phyloP scores from a whole-genome alignment of 2,329 filamentous ascomycete genomes.

The Neopestalotiopsis sp. region DNA sequence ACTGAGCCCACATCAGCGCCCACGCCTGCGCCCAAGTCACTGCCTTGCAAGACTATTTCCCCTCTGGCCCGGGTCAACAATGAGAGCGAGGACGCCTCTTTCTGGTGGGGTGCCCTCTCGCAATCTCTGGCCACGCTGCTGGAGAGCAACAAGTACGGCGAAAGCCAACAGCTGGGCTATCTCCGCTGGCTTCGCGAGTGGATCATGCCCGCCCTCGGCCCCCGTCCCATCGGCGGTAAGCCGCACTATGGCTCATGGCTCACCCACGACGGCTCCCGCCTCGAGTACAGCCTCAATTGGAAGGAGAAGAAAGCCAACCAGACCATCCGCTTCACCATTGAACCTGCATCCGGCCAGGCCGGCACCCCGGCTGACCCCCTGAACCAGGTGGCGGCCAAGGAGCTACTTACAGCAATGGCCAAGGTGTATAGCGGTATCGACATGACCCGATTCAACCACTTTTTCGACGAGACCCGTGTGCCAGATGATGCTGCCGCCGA shows the following conservation, averaged over 20 bases:
- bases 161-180: neutral
- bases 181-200: neutral
- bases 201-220: neutral
- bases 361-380: neutral
- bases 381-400: neutral
- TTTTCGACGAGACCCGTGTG: neutral
- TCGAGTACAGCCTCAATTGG: neutral
- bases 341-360: neutral
- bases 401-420: neutral
- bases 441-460: neutral
- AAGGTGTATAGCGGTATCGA: neutral
- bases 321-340: neutral
- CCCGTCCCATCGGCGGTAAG: neutral
- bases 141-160: neutral
- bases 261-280: neutral
- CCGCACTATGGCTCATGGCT: neutral
- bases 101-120: neutral
- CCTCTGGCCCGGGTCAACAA: neutral
- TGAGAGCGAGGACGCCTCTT: neutral
- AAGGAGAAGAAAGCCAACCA: neutral
- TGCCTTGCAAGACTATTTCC: neutral
- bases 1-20: neutral
- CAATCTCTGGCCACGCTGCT: neutral
- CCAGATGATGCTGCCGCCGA: neutral
- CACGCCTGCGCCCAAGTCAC: neutral